phyloP scores from a whole-genome alignment of 495 filamentous ascomycete genomes.

The Penicillium ochrochloron region DNA sequence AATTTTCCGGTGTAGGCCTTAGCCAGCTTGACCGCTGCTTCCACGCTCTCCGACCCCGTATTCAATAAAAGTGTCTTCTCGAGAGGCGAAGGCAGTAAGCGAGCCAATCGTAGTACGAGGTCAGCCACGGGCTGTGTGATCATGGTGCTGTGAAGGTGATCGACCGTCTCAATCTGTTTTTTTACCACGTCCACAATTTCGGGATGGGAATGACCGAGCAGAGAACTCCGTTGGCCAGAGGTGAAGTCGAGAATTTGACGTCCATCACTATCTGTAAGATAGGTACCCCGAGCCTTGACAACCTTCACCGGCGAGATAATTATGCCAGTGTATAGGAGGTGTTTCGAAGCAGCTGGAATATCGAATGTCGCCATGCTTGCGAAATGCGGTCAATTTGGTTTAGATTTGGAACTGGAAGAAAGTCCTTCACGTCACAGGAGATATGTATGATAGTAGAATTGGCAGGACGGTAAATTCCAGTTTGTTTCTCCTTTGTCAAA shows the following conservation, averaged over 20 bases:
- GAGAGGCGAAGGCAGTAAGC: slow-evolving; percentile 48
- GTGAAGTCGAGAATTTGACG: slow-evolving; percentile 57
- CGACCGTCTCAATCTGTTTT: slow-evolving; percentile 47
- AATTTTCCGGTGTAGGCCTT: slow-evolving; percentile 61
- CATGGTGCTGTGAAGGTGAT: slow-evolving; percentile 61
- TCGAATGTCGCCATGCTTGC: no score
- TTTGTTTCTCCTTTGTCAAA: no score
- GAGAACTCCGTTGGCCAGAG: slow-evolving; percentile 60
- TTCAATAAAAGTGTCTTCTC: slow-evolving; percentile 59
- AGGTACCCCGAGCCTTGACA: slow-evolving; percentile 1
- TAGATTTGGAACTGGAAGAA: no score
- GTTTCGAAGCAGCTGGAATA: no score
- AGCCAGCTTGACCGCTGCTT: slow-evolving; percentile 60
- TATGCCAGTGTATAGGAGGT: no score
- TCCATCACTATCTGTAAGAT: slow-evolving; percentile 31
- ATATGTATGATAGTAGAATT: no score
- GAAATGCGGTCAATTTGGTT: no score
- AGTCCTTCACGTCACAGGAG: no score
- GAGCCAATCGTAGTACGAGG: slow-evolving; percentile 49
- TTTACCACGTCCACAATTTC: slow-evolving; percentile 56
- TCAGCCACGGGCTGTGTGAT: slow-evolving; percentile 55
- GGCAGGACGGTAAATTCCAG: no score
- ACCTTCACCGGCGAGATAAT: no score
- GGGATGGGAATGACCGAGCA: slow-evolving; percentile 61
- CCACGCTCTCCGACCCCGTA: slow-evolving; percentile 59